Conservation (phyloP, 163 green algal genomes). For the Chlorella variabilis region DNA sequence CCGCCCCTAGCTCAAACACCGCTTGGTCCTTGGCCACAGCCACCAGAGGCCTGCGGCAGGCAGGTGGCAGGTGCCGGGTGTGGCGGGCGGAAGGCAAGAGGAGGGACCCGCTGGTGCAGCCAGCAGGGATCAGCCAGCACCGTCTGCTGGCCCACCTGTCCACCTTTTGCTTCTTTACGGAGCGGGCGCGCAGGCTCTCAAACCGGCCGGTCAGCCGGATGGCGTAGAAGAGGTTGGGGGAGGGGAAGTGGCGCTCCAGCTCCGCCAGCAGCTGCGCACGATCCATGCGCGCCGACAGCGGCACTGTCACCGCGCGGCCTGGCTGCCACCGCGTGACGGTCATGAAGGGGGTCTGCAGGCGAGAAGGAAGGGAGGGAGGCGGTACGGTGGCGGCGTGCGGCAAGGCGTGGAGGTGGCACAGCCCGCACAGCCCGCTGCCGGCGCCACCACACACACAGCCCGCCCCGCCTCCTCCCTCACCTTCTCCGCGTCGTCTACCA, state of each 20-base stretch:
- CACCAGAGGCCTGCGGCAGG: slow-evolving; percentile 6
- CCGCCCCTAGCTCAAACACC: slow-evolving; percentile 36
- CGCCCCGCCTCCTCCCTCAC: too few species aligned
- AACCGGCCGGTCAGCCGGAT: slow-evolving; percentile 41
- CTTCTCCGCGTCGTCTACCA: not conserved
- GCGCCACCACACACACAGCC: too few species aligned
- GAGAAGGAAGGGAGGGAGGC: not conserved
- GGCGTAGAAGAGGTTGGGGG: slow-evolving; percentile 49
- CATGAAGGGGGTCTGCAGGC: slow-evolving; percentile 34
- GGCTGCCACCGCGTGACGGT: slow-evolving; percentile 7
- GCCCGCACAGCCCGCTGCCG: not conserved
- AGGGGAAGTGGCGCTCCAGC: slow-evolving; percentile 40
- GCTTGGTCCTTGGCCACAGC: slow-evolving; percentile 37
- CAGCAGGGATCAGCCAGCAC: too few species aligned
- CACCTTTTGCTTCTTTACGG: slow-evolving; percentile 45
- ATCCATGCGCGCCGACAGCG: not conserved
- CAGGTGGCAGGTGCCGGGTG: not conserved
- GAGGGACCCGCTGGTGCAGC: too few species aligned
- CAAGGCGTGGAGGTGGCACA: not conserved
- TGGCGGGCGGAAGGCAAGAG: not conserved
- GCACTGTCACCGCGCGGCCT: not conserved
- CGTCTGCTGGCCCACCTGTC: slow-evolving; percentile 26
- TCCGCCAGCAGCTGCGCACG: slow-evolving; percentile 23
- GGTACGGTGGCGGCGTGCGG: not conserved
- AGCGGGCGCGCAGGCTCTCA: slow-evolving; percentile 20